Evolutionary conservation across 768 basidiomycete species (phyloP), one percentile per base, ranked within the genome.

Genomic region (Lentinus tigrinus): DNA sequence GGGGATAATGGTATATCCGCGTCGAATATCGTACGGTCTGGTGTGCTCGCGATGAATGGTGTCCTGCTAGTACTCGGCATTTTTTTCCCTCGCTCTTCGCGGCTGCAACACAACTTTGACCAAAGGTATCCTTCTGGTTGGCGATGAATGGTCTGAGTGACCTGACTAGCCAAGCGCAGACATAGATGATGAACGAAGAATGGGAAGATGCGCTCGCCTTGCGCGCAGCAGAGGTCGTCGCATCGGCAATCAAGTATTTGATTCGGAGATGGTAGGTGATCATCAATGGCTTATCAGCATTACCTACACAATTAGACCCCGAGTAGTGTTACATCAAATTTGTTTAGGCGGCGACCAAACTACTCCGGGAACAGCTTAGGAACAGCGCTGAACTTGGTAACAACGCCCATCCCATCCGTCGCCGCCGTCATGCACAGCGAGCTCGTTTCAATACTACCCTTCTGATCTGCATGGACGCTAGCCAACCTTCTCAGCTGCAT

Each of bases 341-440:
- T n/a, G n/a, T n/a, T n/a, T 7, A 0, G 14, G 53, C 57, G 52
- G 57, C 53, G 52, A 26, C 49, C 28, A 3, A 10, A 19, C 28
- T 39, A 53, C 47, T 53, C 9, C 6, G 24, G n/a, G n/a, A n/a
- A n/a, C n/a, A n/a, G n/a, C n/a, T n/a, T 39, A 47, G 57, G 51
- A 9, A 47, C 49, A 43, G 31, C 31, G 49, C 23, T 13, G 23
- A 31, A 39, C 37, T 26, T 39, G 52, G 53, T 51, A 31, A 46
- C 58, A 46, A 55, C 58, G 53, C 53, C 19, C 53, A 55, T 39
- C 31, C n/a, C 7, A 55, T 40, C 49, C 38, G 39, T 61, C 51
- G 59, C 39, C 50, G 59, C 60, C 60, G 60, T 61, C 60, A 61
- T 61, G 60, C 52, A 31, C 60, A 57, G 51, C 42, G 60, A 28